A percentile compares a stretch with the other conserved stretches of the same genome.
These are phyloP conservation scores for Alternaria longipes DNA, from an alignment of 2,329 filamentous ascomycete genomes.

Conservation along the genomic window DNA sequence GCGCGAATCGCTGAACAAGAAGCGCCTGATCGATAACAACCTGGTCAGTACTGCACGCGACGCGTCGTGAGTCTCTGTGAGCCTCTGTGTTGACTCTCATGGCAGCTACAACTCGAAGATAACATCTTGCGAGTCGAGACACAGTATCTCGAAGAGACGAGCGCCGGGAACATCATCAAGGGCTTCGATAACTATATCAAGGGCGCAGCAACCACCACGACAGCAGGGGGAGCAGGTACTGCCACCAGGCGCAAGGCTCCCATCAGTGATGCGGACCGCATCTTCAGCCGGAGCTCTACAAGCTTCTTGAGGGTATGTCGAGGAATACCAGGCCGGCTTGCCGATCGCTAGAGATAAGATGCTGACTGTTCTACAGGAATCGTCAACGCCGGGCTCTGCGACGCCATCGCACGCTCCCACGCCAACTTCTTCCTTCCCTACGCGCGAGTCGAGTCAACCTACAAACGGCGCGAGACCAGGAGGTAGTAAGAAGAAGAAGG, in stretches of 20 bases:
- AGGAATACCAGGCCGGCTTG: not conserved
- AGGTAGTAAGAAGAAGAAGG: constrained; percentile 58
- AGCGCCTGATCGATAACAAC: constrained; percentile 69
- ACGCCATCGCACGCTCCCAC: constrained; percentile 58
- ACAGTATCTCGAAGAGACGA: constrained; percentile 86
- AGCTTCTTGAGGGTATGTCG: constrained; percentile 50
- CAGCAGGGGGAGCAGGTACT: constrained; percentile 51
- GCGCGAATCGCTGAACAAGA: constrained; percentile 72
- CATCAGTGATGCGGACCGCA: constrained; percentile 74
- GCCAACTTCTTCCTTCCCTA: constrained; percentile 58
- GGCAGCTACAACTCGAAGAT: constrained; percentile 73
- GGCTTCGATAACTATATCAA: constrained; percentile 99
- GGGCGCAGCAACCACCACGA: constrained; percentile 71
- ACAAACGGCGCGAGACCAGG: constrained; percentile 51
- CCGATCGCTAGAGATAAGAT: not conserved
- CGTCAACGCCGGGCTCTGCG: constrained; percentile 50
- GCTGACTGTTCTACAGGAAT: constrained; percentile 46
- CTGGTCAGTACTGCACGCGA: constrained; percentile 56
- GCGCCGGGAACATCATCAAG: constrained; percentile 91
- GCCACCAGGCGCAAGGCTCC: constrained; percentile 68
- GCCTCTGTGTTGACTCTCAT: constrained; percentile 23
- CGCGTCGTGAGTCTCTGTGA: constrained; percentile 7
- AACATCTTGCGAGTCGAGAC: constrained; percentile 84
- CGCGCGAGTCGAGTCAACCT: constrained; percentile 56
- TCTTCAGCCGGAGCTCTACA: constrained; percentile 66